A percentile compares a stretch with the other conserved stretches of the same genome.
Conservation (phyloP, 495 filamentous ascomycete genomes). For the Neurospora sp. region DNA sequence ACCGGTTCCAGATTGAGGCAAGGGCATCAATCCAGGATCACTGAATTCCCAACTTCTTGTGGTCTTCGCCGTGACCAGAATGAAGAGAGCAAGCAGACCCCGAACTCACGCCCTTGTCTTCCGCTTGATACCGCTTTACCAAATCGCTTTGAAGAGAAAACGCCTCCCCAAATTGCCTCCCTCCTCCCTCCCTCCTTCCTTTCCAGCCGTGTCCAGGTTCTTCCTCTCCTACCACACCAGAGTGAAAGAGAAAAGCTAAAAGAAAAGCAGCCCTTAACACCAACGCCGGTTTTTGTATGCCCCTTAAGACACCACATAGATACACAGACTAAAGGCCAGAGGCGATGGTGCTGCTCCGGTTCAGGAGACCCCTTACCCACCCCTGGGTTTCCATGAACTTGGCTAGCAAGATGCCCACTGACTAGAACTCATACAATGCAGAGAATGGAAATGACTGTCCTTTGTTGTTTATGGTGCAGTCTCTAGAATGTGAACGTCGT, state of each 20-base stretch:
- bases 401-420: neutral
- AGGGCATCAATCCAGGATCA: neutral
- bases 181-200: neutral
- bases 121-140: neutral
- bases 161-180: neutral
- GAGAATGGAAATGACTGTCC: neutral
- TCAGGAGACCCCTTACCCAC: neutral
- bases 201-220: neutral
- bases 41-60: neutral
- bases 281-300: constrained; percentile 22
- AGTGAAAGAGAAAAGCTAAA: constrained; percentile 4
- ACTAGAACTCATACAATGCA: neutral
- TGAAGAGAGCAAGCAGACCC: neutral
- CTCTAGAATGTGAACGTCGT: neutral
- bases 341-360: neutral
- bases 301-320: constrained; percentile 16
- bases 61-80: neutral
- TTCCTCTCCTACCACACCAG: neutral
- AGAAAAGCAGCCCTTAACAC: constrained; percentile 4
- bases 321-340: constrained; percentile 3
- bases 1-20: neutral
- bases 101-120: neutral
- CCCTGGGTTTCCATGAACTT: neutral
- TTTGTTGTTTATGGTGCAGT: neutral
- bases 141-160: neutral